Base-by-base conservation (phyloP, 176 grass and related monocot genomes). In the Rhipidocladum racemiflorum region DNA sequence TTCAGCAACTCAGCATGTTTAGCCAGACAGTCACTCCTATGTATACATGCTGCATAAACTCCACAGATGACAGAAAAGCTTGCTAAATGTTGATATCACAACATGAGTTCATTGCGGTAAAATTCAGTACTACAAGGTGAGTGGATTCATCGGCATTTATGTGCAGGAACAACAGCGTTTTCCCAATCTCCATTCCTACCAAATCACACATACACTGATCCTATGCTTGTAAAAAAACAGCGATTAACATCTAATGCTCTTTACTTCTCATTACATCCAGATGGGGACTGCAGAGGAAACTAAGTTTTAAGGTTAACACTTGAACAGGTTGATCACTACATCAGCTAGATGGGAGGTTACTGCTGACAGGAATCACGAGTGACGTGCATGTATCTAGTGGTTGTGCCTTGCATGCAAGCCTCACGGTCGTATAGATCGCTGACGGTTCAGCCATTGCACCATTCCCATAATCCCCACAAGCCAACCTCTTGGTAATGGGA, bases 401-500 rank as follows among this genome's bases (percentile, higher is more conserved):
- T 65, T 24, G 68, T 17, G 70, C 45, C 71, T 91, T 94, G 83
- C 79, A 89, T 21, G 91, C 65, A 56, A 98, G 80, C 79, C 87
- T 91, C 65, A 95, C 84, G 0, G 86, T 76, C 28, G 70, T 43
- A 70, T 83, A 75, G n/a, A 98, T 93, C 14, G 81, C 79, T 1
- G 90, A 93, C 24, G 85, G 85, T 59, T 95, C 92, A 74, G 96
- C 92, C 96, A 95, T 99, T 49, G 96, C 92, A 16, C 91, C 96
- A 74, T 93, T 99, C 16, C 96, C 96, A 16, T 88, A 88, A 72
- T 99, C 92, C 4, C 96, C 92, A 29, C 96, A 95, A 0, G 89
- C 96, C 45, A 95, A 66, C 63, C 45, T 85, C 68, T 99, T 99
- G 9, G 85, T 83, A 20, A 90, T 89, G 0, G 91, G 89, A 40